phyloP scores from a whole-genome alignment of 164 flowering plant species.

The Magnolia sinica region DNA sequence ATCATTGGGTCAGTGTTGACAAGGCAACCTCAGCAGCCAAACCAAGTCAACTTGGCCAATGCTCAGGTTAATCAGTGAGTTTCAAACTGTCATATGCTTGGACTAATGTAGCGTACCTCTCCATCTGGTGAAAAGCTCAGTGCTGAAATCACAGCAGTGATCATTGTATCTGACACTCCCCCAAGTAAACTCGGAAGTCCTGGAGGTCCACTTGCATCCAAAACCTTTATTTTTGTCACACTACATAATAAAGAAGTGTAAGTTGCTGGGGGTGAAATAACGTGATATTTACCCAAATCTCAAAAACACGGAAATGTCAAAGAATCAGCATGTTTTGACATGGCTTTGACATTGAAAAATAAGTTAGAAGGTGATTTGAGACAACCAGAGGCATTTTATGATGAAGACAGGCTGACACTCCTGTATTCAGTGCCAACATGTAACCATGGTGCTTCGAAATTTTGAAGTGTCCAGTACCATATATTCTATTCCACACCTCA shows the following conservation, averaged over 20 bases:
- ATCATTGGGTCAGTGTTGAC: background rate
- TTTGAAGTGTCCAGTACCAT: background rate
- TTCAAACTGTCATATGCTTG: background rate
- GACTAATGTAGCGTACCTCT: conserved; percentile 53
- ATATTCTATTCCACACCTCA: background rate
- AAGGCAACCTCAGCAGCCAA: background rate
- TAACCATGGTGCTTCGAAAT: background rate
- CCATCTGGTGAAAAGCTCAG: conserved; percentile 94
- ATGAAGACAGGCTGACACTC: background rate
- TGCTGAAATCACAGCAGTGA: conserved; percentile 72
- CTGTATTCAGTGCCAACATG: background rate
- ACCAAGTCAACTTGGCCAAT: background rate
- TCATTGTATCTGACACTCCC: conserved; percentile 45
- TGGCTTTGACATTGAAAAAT: background rate
- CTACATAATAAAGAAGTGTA: conserved; percentile 33
- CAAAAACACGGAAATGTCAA: background rate
- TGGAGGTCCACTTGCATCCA: conserved; percentile 98
- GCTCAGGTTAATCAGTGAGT: background rate
- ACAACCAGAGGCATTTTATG: background rate
- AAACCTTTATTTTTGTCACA: conserved; percentile 64
- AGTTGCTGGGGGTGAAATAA: background rate
- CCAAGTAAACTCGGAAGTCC: conserved; percentile 82
- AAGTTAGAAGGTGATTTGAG: background rate
- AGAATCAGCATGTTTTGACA: background rate
- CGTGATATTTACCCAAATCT: background rate